Percentiles rank a stretch among this genome's conserved stretches.
Conservation (phyloP, 2,329 filamentous ascomycete genomes). For the Arthrobotrys sphaeroides region DNA sequence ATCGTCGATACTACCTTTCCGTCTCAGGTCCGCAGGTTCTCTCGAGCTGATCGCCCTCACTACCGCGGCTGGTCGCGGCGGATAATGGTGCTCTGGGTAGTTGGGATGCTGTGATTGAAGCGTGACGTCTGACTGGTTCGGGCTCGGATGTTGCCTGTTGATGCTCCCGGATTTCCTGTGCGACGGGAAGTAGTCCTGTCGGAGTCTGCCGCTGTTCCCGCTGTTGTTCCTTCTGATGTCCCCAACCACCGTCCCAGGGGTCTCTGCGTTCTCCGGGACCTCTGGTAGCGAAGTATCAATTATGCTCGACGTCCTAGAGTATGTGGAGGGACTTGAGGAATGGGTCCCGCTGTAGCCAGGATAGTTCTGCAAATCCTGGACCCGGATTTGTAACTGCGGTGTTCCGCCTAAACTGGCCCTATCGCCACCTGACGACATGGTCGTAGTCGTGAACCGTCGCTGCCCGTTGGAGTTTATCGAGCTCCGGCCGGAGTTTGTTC, state of each 20-base stretch:
- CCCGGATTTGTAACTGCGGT: slow-evolving; percentile 40
- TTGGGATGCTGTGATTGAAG: slow-evolving; percentile 2
- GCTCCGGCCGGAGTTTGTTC: slow-evolving; percentile 50
- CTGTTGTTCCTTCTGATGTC: slow-evolving; percentile 33
- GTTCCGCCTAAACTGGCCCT: slow-evolving; percentile 5
- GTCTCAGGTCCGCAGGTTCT: slow-evolving; percentile 75
- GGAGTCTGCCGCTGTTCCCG: background rate
- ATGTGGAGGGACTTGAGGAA: slow-evolving; percentile 43
- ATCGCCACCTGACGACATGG: slow-evolving; percentile 25
- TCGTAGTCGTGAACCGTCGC: slow-evolving; percentile 38
- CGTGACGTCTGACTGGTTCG: slow-evolving; percentile 25
- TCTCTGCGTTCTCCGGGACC: slow-evolving; percentile 38
- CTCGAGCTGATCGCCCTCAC: slow-evolving; percentile 73
- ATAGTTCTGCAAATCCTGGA: slow-evolving; percentile 46
- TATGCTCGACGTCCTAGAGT: slow-evolving; percentile 49
- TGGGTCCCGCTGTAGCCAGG: slow-evolving; percentile 42
- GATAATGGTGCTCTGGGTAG: slow-evolving; percentile 1
- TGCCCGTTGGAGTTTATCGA: slow-evolving; percentile 48
- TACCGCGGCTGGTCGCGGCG: slow-evolving; percentile 60
- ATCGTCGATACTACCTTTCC: slow-evolving; percentile 85
- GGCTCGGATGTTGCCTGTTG: slow-evolving; percentile 28
- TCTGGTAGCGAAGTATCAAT: slow-evolving; percentile 42
- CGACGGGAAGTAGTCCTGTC: slow-evolving; percentile 36
- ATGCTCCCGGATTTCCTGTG: slow-evolving; percentile 44
- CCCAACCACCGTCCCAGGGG: slow-evolving; percentile 17